Evolutionary conservation across 2,329 filamentous ascomycete genomes (phyloP), one percentile per base, ranked within the genome.

Genomic region (Aureobasidium subglaciale): DNA sequence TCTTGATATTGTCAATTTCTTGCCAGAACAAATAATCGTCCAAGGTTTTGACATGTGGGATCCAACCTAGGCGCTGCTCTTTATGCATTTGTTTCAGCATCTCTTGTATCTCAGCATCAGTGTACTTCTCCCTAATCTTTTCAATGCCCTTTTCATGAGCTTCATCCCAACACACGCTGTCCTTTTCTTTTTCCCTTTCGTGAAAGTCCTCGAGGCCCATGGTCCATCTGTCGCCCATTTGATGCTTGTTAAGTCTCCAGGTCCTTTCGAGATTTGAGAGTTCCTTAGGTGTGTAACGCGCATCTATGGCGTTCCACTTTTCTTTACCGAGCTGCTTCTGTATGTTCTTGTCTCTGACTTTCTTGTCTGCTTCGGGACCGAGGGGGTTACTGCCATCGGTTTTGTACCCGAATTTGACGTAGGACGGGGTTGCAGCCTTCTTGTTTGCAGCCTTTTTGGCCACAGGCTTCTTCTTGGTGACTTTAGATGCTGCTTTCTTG

Each of bases 401-500:
- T 7, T n/a, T n/a, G 4, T 2, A 42, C 22, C 40, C 40, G n/a
- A n/a, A 42, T n/a, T 42, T 42, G 15, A 25, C 6, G 11, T 42
- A 42, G 7, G 22, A 11, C 4, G 40, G 9, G 11, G 24, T n/a
- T 8, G 37, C 10, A 11, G 6, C 15, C 15, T 42, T 42, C 37
- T 24, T 59, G 8, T 15, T 22, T 15, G 40, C 40, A 15, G 37
- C 10, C 24, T 42, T 42, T 16, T 59, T 57, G 4, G 50, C 35
- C 10, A 40, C 13, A 5, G 50, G n/a, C 13, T 34, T 27, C 50
- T 54, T 54, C 10, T 32, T 43, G 16, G 29, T 48, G 13, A 25
- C 34, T 30, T 53, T 56, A 20, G 45, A n/a, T 3, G 49, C 38
- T n/a, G 56, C 32, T 18, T 59, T 60, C 57, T 62, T 62, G 4